A percentile compares a stretch with the other conserved stretches of the same genome.
Evolutionary conservation across 139 green algal genomes (phyloP).

Genomic region (Haematococcus lacustris): DNA sequence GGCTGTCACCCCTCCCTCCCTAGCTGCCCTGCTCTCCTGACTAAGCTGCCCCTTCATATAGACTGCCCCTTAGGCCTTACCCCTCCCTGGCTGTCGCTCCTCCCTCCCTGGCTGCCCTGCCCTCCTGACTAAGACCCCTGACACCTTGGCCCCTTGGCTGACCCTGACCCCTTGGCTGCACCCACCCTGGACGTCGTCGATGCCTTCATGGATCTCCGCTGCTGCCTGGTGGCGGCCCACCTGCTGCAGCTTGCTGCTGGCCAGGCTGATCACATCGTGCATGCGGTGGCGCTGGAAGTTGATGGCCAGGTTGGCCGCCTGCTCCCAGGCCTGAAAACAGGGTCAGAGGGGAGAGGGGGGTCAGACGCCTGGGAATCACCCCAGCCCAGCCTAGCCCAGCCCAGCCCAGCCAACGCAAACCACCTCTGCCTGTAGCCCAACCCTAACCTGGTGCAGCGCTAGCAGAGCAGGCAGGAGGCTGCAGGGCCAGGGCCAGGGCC

Average conservation of each 20-base stretch:
- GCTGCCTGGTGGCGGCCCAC: conserved; percentile 50
- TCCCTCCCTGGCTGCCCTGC: too few relatives aligned
- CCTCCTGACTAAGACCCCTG: too few relatives aligned
- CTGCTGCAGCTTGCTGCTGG: conserved; percentile 43
- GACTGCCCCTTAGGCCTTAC: too few relatives aligned
- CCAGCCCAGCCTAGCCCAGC: not conserved
- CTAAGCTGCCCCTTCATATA: too few relatives aligned
- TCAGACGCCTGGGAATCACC: not conserved
- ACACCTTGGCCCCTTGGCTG: too few relatives aligned
- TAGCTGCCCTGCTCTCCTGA: too few relatives aligned
- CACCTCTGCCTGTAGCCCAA: not conserved
- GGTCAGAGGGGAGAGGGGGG: not conserved
- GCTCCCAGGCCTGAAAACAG: conserved; percentile 36
- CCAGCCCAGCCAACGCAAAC: not conserved
- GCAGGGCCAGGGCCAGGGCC: too few relatives aligned
- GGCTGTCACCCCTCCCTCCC: too few relatives aligned
- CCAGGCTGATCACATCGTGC: conserved; percentile 52
- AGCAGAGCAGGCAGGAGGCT: too few relatives aligned
- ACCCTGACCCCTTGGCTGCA: not conserved
- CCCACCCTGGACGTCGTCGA: conserved; percentile 46
- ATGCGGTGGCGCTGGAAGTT: conserved; percentile 53
- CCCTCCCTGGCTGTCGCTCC: too few relatives aligned
- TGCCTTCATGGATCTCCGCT: conserved; percentile 52
- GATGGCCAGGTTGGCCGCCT: conserved; percentile 59
- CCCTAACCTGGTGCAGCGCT: not conserved